A percentile compares a stretch with the other conserved stretches of the same genome.
phyloP scores from a whole-genome alignment of 2,329 filamentous ascomycete species.

The Huntiella moniliformis region DNA sequence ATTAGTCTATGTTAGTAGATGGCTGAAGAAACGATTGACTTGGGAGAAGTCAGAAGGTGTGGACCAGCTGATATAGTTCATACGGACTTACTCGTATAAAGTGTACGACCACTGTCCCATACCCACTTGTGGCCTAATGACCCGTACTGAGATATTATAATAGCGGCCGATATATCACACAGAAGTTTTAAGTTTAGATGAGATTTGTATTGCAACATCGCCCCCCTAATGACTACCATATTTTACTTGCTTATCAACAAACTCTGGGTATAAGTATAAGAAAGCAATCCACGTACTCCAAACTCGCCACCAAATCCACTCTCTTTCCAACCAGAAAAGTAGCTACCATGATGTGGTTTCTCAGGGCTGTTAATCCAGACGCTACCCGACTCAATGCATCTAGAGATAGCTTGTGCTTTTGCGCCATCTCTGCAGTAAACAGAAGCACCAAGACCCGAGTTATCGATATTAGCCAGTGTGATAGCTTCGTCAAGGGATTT shows the following conservation, averaged over 20 bases:
- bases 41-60: not conserved
- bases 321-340: constrained; percentile 19
- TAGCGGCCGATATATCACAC: too few species aligned
- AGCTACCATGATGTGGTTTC: constrained; percentile 17
- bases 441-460: constrained; percentile 35
- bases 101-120: too few species aligned
- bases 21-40: constrained; percentile 26
- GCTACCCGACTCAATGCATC: constrained; percentile 34
- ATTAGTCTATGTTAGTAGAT: constrained; percentile 56
- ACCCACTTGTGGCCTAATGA: too few species aligned
- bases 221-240: not conserved
- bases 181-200: too few species aligned
- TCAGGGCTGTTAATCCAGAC: constrained; percentile 37
- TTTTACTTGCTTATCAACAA: constrained; percentile 7
- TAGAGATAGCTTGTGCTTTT: constrained; percentile 31
- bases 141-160: too few species aligned
- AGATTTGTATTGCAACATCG: too few species aligned
- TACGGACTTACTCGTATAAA: too few species aligned
- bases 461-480: constrained; percentile 31
- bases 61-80: too few species aligned
- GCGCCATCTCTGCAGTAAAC: constrained; percentile 36
- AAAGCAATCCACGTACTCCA: constrained; percentile 19
- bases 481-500: constrained; percentile 40
- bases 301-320: constrained; percentile 20
- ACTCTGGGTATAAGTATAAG: constrained; percentile 18